A percentile compares a stretch with the other conserved stretches of the same genome.
Conservation (phyloP, 1,139 yeast species). For the Geotrichum klebahnii region DNA sequence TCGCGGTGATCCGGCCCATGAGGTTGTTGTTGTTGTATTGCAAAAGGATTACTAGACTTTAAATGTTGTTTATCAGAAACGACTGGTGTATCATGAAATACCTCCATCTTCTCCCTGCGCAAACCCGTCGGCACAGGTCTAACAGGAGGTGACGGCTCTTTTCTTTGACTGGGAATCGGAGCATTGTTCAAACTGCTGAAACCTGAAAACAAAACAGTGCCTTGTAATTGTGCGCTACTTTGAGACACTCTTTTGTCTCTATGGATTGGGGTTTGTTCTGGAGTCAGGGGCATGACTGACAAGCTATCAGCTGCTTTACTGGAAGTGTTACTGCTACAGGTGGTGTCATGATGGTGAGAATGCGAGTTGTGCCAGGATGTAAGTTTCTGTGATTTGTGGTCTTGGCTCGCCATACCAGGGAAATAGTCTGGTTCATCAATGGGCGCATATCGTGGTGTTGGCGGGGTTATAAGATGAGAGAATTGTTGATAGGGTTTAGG, state of each 20-base stretch:
- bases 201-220: neutral
- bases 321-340: neutral
- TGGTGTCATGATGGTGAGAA: neutral
- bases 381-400: too few species aligned
- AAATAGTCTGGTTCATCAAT: constrained; percentile 36
- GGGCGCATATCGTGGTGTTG: constrained; percentile 41
- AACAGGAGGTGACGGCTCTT: too few species aligned
- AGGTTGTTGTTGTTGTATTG: neutral
- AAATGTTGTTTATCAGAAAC: too few species aligned
- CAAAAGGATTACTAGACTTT: neutral
- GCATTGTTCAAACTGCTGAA: neutral
- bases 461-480: constrained; percentile 33
- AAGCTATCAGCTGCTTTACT: neutral
- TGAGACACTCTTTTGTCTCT: constrained; percentile 8
- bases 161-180: neutral
- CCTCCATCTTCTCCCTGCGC: neutral
- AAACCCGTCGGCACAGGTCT: neutral
- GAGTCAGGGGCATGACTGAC: constrained; percentile 21
- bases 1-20: neutral
- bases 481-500: constrained; percentile 8
- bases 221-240: neutral
- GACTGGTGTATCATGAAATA: neutral
- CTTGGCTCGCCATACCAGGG: too few species aligned
- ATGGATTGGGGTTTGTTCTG: constrained; percentile 22
- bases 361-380: neutral